These are phyloP conservation scores for Cladosporium sp. DNA, from an alignment of 2,329 filamentous ascomycete genomes.

Conservation along the genomic window DNA sequence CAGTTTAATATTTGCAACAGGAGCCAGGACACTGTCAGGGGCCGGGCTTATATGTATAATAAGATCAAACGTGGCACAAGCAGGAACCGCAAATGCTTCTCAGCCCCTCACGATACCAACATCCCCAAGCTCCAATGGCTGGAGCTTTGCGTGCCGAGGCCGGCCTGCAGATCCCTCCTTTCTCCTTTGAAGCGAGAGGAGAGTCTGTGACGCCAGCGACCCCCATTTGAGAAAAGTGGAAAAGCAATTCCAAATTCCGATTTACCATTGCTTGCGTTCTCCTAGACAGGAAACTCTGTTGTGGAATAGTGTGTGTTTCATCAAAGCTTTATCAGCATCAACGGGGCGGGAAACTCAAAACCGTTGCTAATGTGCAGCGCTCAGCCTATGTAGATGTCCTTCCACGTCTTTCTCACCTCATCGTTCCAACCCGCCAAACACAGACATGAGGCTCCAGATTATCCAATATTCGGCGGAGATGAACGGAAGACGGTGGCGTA, in stretches of 20 bases:
- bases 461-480: too few relatives aligned
- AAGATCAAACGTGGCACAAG: neutral
- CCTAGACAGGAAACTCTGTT: neutral
- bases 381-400: too few relatives aligned
- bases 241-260: neutral
- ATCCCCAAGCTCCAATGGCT: neutral
- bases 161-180: neutral
- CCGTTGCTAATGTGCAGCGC: too few relatives aligned
- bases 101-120: neutral
- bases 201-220: neutral
- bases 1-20: neutral
- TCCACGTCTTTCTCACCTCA: too few relatives aligned
- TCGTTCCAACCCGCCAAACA: too few relatives aligned
- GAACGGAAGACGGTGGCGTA: too few relatives aligned
- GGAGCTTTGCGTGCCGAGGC: neutral
- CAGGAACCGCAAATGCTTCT: neutral
- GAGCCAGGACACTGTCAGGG: neutral
- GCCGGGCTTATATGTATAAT: neutral
- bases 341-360: too few relatives aligned
- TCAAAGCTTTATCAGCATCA: neutral
- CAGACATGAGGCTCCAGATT: too few relatives aligned
- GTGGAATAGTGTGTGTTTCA: too few relatives aligned
- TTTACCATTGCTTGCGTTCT: neutral
- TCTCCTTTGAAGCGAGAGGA: neutral
- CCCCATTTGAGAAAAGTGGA: neutral